Evolutionary conservation across 306 rosid species (phyloP).

Genomic region (Citrullus colocynthis): DNA sequence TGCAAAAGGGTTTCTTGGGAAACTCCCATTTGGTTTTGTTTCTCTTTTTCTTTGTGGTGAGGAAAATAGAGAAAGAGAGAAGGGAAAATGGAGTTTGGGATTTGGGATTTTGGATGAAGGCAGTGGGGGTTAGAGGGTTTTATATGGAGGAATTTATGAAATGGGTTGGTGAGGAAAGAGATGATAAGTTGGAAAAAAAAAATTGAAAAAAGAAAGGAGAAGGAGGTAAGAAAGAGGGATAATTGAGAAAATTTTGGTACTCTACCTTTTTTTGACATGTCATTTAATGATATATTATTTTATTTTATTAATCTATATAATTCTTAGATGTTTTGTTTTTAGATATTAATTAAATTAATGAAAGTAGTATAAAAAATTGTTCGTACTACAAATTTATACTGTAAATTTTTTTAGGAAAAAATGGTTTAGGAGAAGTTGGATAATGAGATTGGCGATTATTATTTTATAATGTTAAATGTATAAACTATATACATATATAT

Average conservation of each 20-base stretch:
- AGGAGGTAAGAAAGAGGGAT: not conserved
- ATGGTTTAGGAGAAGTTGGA: not conserved
- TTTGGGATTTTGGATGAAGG: not conserved
- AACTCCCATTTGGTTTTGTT: not conserved
- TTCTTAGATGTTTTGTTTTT: too few species aligned
- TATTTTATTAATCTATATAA: too few species aligned
- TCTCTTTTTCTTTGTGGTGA: not conserved
- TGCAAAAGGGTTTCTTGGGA: not conserved
- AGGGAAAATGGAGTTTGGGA: not conserved
- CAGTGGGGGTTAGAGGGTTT: not conserved
- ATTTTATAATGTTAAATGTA: too few species aligned
- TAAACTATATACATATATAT: too few species aligned
- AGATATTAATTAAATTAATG: too few species aligned
- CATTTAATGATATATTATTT: too few species aligned
- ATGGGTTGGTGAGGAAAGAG: not conserved
- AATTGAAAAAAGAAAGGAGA: not conserved
- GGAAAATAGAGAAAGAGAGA: not conserved
- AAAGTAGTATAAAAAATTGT: too few species aligned
- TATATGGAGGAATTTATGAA: not conserved
- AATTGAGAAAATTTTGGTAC: too few species aligned
- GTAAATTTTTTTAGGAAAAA: too few species aligned
- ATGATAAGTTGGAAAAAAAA: not conserved
- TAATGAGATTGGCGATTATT: not conserved
- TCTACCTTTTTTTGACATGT: too few species aligned
- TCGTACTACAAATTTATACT: too few species aligned